Evolutionary conservation across 2,329 filamentous ascomycete genomes (phyloP), one percentile per base, ranked within the genome.

Genomic region (Alternaria hordeiaustralica): DNA sequence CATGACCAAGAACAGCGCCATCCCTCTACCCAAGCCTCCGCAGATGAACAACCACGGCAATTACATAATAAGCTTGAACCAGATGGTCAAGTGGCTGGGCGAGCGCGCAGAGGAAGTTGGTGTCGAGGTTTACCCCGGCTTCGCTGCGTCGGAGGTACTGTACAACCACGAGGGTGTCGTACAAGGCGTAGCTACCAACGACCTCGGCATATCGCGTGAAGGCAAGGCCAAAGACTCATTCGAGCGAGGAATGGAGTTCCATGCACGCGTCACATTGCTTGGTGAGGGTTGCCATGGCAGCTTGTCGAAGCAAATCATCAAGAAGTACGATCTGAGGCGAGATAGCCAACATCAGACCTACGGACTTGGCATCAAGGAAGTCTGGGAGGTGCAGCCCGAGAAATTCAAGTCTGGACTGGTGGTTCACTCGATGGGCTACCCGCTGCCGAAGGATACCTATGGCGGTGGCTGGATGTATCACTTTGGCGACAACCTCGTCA

Each of bases 401-500:
- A 98, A 97, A 82, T 98, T 97, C 82, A 86, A 91, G 65, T 92
- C 92, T 76, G 96, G 96, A 57, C 85, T 95, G 70, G 88, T 98
- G 49, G 88, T 90, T 5, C 96, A 99, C 83, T 92, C 93, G 5
- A 89, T 99, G 90, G 96, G 96, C 20, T 98, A 97, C 76, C 96
- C 96, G 20, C 83, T 99, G 47, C 88, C 93, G 15, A 88, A 86
- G 72, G 91, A 98, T 77, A 96, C 94, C 9, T 99, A 99, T 78
- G 96, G 96, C 70, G 96, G 96, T 69, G 94, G 92, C n/a, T 99
- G 94, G 90, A 94, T 99, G 92, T 99, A 99, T 78, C 96, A 99
- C 81, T 99, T 98, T 80, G 96, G 94, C 41, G 95, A 99, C 73
- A 99, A 98, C 81, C 87, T 98, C 73, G 95, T 99, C 64, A 94